Evolutionary conservation across 1,284 basidiomycete species (phyloP).

Genomic region (Lentinula novae-zelandiae): DNA sequence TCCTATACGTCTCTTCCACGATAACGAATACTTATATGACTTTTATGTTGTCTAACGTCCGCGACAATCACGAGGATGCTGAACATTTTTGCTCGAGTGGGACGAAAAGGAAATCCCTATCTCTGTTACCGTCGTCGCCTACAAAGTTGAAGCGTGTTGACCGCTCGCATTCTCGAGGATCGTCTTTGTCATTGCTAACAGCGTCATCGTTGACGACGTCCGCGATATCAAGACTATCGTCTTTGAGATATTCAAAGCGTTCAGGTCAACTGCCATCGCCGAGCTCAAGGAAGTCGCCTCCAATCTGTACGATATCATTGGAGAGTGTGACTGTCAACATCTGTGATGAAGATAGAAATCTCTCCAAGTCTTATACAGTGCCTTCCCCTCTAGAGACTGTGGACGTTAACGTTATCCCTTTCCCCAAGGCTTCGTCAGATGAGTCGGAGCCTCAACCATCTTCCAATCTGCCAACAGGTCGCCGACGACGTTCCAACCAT

Average conservation of each 20-base stretch:
- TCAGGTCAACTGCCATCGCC: not conserved
- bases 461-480: not conserved
- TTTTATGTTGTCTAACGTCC: constrained; percentile 10
- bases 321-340: constrained; percentile 11
- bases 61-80: constrained; percentile 1
- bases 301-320: constrained; percentile 10
- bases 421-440: constrained; percentile 1
- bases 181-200: constrained; percentile 6
- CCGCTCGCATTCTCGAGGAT: constrained; percentile 5
- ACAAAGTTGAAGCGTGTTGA: constrained; percentile 10
- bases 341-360: constrained; percentile 6
- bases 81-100: not conserved
- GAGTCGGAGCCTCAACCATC: not conserved
- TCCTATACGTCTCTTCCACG: not conserved
- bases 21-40: constrained; percentile 8
- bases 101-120: constrained; percentile 10
- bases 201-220: constrained; percentile 8
- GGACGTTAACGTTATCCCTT: constrained; percentile 11
- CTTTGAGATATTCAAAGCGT: not conserved
- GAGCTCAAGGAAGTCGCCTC: constrained; percentile 8
- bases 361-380: not conserved
- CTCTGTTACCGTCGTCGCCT: constrained; percentile 6
- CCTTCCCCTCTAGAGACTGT: constrained; percentile 2
- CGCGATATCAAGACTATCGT: not conserved
- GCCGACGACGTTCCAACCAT: constrained; percentile 12